Evolutionary conservation across 345 rosid genomes (phyloP).

Genomic region (Eucalyptus lansdowneana): DNA sequence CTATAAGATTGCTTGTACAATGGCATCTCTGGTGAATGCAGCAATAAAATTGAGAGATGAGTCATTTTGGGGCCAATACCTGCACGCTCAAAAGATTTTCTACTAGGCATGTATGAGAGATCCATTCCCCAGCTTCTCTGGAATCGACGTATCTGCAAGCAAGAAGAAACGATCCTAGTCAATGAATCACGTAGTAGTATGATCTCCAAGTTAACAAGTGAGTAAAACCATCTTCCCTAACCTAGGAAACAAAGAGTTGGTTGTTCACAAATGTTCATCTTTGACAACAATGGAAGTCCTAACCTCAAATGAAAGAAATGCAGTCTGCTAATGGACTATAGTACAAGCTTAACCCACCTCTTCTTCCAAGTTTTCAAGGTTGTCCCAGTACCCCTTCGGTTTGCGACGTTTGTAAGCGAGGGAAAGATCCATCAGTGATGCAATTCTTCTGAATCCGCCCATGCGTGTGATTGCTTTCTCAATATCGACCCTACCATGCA

Average conservation of each 20-base stretch:
- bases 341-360: slow-evolving; percentile 40
- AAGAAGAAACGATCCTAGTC: neutral
- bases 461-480: slow-evolving; percentile 87
- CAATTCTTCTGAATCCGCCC: slow-evolving; percentile 93
- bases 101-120: slow-evolving; percentile 86
- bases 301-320: neutral
- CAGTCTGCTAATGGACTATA: neutral
- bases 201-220: neutral
- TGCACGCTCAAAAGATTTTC: slow-evolving; percentile 94
- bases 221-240: neutral
- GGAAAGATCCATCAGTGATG: slow-evolving; percentile 69
- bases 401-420: slow-evolving; percentile 91
- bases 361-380: slow-evolving; percentile 76
- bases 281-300: neutral
- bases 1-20: neutral
- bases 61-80: slow-evolving; percentile 16
- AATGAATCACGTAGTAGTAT: neutral
- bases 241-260: neutral
- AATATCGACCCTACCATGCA: slow-evolving; percentile 84
- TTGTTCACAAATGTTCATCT: neutral
- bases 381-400: slow-evolving; percentile 98
- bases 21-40: neutral
- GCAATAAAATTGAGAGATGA: neutral
- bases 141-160: slow-evolving; percentile 50
- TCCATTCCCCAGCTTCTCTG: slow-evolving; percentile 97